phyloP scores from a whole-genome alignment of 129 eudicot genomes.

The Artemisia annua region DNA sequence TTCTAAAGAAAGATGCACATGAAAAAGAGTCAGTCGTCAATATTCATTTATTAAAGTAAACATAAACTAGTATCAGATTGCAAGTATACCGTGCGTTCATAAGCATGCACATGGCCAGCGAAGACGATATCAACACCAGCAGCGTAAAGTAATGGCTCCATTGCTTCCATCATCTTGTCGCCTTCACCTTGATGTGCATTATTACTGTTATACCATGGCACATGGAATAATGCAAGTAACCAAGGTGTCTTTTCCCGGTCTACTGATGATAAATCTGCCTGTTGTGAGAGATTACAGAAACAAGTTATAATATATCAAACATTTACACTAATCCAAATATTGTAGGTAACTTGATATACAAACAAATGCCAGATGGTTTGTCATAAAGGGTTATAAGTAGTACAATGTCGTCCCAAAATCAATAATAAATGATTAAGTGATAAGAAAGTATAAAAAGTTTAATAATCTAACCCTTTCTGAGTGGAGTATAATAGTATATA shows the following conservation, averaged over 20 bases:
- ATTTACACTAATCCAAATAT: not conserved
- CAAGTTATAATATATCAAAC: constrained; percentile 1
- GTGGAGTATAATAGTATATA: too few relatives aligned
- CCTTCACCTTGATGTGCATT: constrained; percentile 92
- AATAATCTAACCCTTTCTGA: too few relatives aligned
- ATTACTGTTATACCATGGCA: constrained; percentile 97
- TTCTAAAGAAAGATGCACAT: constrained; percentile 40
- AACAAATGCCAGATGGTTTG: not conserved
- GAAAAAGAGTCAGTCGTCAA: not conserved
- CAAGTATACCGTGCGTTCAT: constrained; percentile 81
- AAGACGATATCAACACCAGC: constrained; percentile 92
- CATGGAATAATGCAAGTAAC: constrained; percentile 82
- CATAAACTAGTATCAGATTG: not conserved
- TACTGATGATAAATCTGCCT: constrained; percentile 80
- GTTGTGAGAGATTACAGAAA: constrained; percentile 25
- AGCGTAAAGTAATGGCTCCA: constrained; percentile 83
- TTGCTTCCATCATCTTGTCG: constrained; percentile 72
- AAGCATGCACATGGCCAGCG: constrained; percentile 98
- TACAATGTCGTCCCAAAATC: not conserved
- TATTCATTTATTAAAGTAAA: not conserved
- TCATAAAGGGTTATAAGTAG: not conserved
- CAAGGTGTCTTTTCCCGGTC: constrained; percentile 84
- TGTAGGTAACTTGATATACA: not conserved
- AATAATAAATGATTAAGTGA: not conserved
- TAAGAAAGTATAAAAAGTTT: too few relatives aligned